Base-by-base conservation (phyloP, 768 basidiomycete species). In the Termitomyces sp. region DNA sequence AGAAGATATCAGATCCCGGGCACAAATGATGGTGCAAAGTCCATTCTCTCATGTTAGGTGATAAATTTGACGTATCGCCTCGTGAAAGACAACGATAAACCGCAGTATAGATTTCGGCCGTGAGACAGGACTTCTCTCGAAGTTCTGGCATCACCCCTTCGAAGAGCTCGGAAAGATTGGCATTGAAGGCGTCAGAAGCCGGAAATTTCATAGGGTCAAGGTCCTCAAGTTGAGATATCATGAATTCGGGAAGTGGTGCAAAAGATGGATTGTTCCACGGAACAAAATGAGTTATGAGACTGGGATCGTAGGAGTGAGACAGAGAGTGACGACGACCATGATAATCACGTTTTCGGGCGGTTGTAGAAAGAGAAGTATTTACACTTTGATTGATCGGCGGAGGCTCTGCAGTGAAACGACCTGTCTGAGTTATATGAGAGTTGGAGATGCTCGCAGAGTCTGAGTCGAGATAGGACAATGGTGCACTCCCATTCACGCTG, bases 161-260 rank as follows among this genome's bases (percentile, higher is more conserved):
- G 42, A 84, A 61, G 66, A 88, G 85, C 8, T 71, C 67, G 23
- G 67, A 60, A 40, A 88, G 69, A 4, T 69, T 66, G 41, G 76
- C 77, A 42, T 86, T 80, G 58, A 83, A 88, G 17, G 72, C 71
- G 25, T 71, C 71, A 37, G 83, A 76, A 44, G 70, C 72, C 4
- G 87, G 86, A 79, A 88, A 82, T 62, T 86, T 84, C 40, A 76
- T 73, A 21, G 79, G 74, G 62, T 78, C 79, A 43, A 83, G 72
- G 25, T 72, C 73, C 47, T 68, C 69, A 63, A 94, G 76, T 62
- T 80, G 68, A 67, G 86, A 70, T 61, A 79, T 63, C 56, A 89
- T 74, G 59, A 70, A 66, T 47, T 80, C 73, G 3, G 86, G 86
- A 49, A 89, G 80, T 2, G 85, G 79, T 25, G 79, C 74, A 63